These are phyloP conservation scores for Chaetomiaceae sp. DNA, from an alignment of 2,329 filamentous ascomycete genomes.

Conservation along the genomic window DNA sequence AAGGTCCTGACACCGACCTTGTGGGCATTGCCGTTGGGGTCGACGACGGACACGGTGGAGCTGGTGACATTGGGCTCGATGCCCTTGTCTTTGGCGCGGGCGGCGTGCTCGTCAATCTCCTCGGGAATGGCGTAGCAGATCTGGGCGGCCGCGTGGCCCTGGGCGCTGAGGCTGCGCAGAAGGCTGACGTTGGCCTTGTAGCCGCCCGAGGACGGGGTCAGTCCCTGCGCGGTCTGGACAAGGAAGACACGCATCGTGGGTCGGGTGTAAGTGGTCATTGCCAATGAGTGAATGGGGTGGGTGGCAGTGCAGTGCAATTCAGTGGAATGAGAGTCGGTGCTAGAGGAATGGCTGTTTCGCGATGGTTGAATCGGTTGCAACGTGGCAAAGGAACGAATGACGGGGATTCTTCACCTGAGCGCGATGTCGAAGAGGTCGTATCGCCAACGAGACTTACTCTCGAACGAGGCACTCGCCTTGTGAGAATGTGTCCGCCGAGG, in stretches of 20 bases:
- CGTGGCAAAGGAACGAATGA: slow-evolving; percentile 12
- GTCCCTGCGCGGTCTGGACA: slow-evolving; percentile 27
- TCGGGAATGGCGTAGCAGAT: slow-evolving; percentile 22
- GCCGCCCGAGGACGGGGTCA: slow-evolving; percentile 26
- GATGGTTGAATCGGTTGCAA: background rate
- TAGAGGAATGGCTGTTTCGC: slow-evolving; percentile 1
- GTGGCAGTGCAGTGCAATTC: background rate
- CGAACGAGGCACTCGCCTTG: slow-evolving; percentile 1
- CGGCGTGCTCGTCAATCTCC: slow-evolving; percentile 17
- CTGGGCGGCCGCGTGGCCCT: slow-evolving; percentile 20
- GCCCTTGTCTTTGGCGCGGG: slow-evolving; percentile 16
- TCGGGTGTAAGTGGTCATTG: slow-evolving; percentile 1
- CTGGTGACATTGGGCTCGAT: slow-evolving; percentile 15
- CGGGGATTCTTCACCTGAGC: slow-evolving; percentile 13
- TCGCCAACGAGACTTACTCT: background rate
- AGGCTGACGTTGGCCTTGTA: slow-evolving; percentile 26
- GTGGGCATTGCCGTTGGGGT: slow-evolving; percentile 4
- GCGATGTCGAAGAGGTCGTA: background rate
- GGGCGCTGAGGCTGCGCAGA: slow-evolving; percentile 17
- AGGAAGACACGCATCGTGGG: slow-evolving; percentile 24
- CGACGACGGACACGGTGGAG: background rate
- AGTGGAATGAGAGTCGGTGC: background rate
- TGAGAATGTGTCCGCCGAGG: slow-evolving; percentile 4
- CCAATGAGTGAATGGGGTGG: background rate
- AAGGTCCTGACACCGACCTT: slow-evolving; percentile 19